These are phyloP conservation scores for Hirsutella minnesotensis DNA, from an alignment of 2,329 filamentous ascomycete genomes.

Conservation along the genomic window DNA sequence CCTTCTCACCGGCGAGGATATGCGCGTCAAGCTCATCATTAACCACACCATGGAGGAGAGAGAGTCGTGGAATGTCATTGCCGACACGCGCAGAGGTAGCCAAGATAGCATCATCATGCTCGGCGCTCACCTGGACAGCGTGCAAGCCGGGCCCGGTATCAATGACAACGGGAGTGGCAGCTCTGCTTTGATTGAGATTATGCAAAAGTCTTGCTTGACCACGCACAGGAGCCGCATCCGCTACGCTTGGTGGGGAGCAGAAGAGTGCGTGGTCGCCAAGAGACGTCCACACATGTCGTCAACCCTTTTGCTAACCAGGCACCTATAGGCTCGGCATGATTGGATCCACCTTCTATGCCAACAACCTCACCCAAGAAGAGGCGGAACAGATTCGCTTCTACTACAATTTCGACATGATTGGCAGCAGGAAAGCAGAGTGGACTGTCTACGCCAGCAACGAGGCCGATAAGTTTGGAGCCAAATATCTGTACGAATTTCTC, in stretches of 20 bases:
- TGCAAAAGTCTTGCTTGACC: constrained; percentile 20
- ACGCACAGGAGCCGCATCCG: constrained; percentile 26
- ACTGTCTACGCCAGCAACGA: constrained; percentile 27
- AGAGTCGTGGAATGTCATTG: constrained; percentile 25
- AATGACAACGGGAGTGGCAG: constrained; percentile 27
- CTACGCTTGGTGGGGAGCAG: constrained; percentile 26
- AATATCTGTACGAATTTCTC: not conserved
- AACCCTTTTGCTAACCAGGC: too few species aligned
- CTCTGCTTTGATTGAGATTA: constrained; percentile 22
- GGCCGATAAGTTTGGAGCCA: constrained; percentile 24
- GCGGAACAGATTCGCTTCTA: constrained; percentile 49
- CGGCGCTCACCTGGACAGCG: constrained; percentile 26
- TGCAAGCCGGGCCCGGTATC: constrained; percentile 20
- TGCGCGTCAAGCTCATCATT: constrained; percentile 18
- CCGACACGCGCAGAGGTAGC: constrained; percentile 25
- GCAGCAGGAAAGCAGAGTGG: constrained; percentile 24
- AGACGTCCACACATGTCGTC: not conserved
- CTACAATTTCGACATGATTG: constrained; percentile 62
- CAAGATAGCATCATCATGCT: constrained; percentile 27
- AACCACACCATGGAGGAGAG: constrained; percentile 20
- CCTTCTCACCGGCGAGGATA: constrained; percentile 15
- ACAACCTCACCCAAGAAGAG: constrained; percentile 22
- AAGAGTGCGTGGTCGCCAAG: constrained; percentile 14
- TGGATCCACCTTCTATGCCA: constrained; percentile 28
- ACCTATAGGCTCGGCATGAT: constrained; percentile 22